phyloP scores from a whole-genome alignment of 257 asterid genomes.

The Scutellaria minor region DNA sequence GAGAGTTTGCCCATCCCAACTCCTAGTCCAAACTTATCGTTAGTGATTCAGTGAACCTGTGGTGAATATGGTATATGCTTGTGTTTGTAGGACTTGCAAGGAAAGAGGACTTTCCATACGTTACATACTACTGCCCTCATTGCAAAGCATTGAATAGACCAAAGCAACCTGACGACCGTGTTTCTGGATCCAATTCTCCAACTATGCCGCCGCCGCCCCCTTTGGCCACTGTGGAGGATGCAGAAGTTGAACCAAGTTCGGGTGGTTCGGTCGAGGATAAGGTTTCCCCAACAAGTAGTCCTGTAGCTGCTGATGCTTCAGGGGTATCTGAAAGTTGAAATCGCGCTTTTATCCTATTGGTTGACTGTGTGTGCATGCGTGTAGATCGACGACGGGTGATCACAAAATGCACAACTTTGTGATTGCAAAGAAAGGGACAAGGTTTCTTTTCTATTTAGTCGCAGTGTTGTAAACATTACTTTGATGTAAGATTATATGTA shows the following conservation, averaged over 20 bases:
- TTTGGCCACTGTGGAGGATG: constrained; percentile 31
- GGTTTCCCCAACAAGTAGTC: constrained; percentile 29
- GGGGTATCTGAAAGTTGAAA: constrained; percentile 39
- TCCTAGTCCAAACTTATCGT: too few species aligned
- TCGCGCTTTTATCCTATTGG: neutral
- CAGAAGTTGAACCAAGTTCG: constrained; percentile 33
- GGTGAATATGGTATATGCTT: constrained; percentile 18
- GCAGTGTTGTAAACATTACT: constrained; percentile 26
- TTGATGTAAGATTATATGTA: constrained; percentile 17
- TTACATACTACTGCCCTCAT: constrained; percentile 91
- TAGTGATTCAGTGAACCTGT: neutral
- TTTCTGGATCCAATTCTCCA: constrained; percentile 51
- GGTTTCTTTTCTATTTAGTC: constrained; percentile 17
- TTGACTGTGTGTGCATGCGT: constrained; percentile 20
- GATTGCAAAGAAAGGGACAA: constrained; percentile 2
- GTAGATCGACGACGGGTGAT: neutral
- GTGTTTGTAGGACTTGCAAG: constrained; percentile 75
- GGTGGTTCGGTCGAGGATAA: constrained; percentile 8
- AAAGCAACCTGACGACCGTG: constrained; percentile 51
- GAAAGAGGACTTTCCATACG: constrained; percentile 81
- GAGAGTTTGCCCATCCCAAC: too few species aligned
- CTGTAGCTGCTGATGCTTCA: constrained; percentile 34
- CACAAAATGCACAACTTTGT: neutral
- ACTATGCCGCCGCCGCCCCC: constrained; percentile 31
- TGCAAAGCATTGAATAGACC: constrained; percentile 79